These are phyloP conservation scores for Neurospora sp. DNA, from an alignment of 2,329 filamentous ascomycete genomes.

Conservation along the genomic window DNA sequence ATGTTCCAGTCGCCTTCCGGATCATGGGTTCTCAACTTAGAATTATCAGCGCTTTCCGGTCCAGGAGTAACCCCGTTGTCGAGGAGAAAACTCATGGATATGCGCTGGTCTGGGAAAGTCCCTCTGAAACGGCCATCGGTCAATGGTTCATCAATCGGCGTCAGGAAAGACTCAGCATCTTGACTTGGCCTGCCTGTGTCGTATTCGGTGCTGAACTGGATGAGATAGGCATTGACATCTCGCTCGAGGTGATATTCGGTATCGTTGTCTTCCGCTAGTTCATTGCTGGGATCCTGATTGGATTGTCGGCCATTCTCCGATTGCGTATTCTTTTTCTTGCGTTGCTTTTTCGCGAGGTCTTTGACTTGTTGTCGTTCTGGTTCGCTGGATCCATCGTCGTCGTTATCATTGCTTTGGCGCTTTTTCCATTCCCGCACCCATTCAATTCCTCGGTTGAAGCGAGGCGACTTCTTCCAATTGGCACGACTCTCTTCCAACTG, in stretches of 20 bases:
- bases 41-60: neutral
- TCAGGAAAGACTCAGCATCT: neutral
- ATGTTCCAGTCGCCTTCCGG: neutral
- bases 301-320: neutral
- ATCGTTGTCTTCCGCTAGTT: neutral
- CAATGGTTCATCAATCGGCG: constrained; percentile 2
- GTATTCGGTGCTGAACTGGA: constrained; percentile 4
- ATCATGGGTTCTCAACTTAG: neutral
- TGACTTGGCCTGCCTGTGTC: neutral
- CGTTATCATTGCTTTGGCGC: no score
- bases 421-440: neutral
- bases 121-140: constrained; percentile 5
- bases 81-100: constrained; percentile 2
- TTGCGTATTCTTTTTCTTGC: neutral
- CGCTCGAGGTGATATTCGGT: constrained; percentile 5
- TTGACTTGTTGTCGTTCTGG: neutral
- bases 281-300: neutral
- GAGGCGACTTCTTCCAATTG: neutral
- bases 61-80: neutral
- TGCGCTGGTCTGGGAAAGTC: constrained; percentile 9
- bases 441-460: neutral
- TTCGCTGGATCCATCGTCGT: neutral
- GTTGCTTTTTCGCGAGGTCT: neutral
- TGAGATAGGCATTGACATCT: constrained; percentile 13
- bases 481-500: neutral